These are phyloP conservation scores for Irpex rosettiformis DNA, from an alignment of 1,284 basidiomycete genomes.

Conservation along the genomic window DNA sequence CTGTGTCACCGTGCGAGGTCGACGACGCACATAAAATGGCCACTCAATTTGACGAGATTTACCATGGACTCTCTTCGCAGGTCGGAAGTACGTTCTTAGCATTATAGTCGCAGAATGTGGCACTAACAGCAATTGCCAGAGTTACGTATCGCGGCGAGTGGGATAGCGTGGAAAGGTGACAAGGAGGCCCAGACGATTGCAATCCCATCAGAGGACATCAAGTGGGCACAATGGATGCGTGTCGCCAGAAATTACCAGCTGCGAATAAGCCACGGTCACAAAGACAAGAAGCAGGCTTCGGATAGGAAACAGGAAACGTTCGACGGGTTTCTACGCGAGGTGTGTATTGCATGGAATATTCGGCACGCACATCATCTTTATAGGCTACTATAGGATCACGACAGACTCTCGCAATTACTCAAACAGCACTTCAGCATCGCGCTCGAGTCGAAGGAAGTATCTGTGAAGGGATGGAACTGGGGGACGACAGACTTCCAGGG, in stretches of 20 bases:
- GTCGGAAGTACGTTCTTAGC: conserved; percentile 68
- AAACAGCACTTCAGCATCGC: conserved; percentile 85
- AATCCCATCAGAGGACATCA: conserved; percentile 73
- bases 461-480: conserved; percentile 99
- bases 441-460: conserved; percentile 84
- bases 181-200: conserved; percentile 57
- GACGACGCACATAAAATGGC: conserved; percentile 42
- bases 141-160: conserved; percentile 83
- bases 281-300: conserved; percentile 34
- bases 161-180: conserved; percentile 89
- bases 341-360: conserved; percentile 33
- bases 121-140: conserved; percentile 43
- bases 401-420: conserved; percentile 70
- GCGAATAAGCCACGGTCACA: conserved; percentile 55
- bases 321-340: conserved; percentile 92
- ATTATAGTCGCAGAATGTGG: conserved; percentile 3
- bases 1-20: conserved; percentile 5
- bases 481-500: conserved; percentile 93
- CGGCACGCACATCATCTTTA: neutral
- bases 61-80: conserved; percentile 68
- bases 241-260: conserved; percentile 94
- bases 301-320: conserved; percentile 81
- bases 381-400: conserved; percentile 62
- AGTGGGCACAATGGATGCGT: conserved; percentile 87
- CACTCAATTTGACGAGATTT: conserved; percentile 83